phyloP scores from a whole-genome alignment of 495 filamentous ascomycete genomes.

The Aspergillus homomorphus region DNA sequence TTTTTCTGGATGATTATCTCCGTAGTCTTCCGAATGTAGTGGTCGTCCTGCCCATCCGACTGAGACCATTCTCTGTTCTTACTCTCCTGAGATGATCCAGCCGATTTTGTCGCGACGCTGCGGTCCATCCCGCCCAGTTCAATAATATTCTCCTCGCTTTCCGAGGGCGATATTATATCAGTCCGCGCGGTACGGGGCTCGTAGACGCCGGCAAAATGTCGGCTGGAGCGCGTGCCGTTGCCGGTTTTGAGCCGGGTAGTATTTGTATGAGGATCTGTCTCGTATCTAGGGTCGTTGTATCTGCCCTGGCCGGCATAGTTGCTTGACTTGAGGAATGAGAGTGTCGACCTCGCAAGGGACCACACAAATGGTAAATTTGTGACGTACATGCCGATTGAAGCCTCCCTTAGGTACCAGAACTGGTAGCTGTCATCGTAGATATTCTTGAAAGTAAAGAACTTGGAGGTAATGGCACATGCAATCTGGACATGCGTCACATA shows the following conservation, averaged over 20 bases:
- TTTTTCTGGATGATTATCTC: background rate
- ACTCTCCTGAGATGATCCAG: background rate
- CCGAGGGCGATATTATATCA: background rate
- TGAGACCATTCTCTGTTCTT: background rate
- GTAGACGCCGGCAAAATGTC: background rate
- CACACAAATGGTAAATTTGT: slow-evolving; percentile 1
- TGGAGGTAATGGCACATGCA: slow-evolving; percentile 2
- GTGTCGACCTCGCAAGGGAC: slow-evolving; percentile 1
- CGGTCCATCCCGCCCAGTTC: background rate
- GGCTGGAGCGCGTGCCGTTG: background rate
- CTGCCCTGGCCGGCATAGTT: background rate
- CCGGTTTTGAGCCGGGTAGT: background rate
- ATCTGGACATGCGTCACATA: background rate
- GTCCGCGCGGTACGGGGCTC: background rate
- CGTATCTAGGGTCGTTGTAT: background rate
- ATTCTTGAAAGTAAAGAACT: background rate
- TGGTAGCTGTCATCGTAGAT: slow-evolving; percentile 6
- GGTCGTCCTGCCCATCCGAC: background rate
- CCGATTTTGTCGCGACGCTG: background rate
- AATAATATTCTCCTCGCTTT: slow-evolving; percentile 6
- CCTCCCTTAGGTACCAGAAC: slow-evolving; percentile 2
- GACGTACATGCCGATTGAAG: slow-evolving; percentile 5
- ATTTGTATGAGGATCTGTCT: background rate
- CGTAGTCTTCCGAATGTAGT: background rate
- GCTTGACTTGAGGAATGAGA: background rate